Evolutionary conservation across 495 filamentous ascomycete species (phyloP), one percentile per base, ranked within the genome.

Genomic region (Gamarada debralockiae): DNA sequence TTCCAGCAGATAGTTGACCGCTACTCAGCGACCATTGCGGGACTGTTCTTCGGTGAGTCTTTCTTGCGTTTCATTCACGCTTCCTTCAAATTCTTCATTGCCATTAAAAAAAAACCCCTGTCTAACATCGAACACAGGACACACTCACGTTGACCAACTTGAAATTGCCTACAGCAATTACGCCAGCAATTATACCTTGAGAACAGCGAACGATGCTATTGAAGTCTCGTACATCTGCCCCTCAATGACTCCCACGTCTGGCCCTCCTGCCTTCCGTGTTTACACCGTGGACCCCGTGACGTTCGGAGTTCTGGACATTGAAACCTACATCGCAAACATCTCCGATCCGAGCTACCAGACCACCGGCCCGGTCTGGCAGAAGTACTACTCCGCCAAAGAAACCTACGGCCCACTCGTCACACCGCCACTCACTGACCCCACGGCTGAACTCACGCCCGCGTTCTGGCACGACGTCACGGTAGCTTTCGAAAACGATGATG

Each of bases 391-490:
- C 3, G 79, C 75, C 18, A 76, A 75, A 53, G 70, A 73, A 50
- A 66, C 67, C 12, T 83, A 83, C 53, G 76, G 77, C 21, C 53
- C 69, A 7, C 62, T 71, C 0, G 48, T 79, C 34, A 55, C 40
- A n/a, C 68, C 74, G 13, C 68, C 74, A 0, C 46, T 72, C 3
- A 65, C 61, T 0, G 63, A 66, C 25, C 23, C 61, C 0, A 33
- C 40, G 2, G 67, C 61, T 15, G 79, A 81, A 47, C 66, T 81
- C 4, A 74, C 72, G 0, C 72, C 78, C 0, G 75, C 74, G 7
- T 82, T 82, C 66, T 81, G 79, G 79, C 78, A 82, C 58, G 74
- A 79, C 59, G 72, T 82, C 20, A 81, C 79, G 3, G 70, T 59
- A 1, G 57, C 65, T 5, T 70, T 76, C 47, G 66, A 73, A 25